Evolutionary conservation across 208 protist genomes (phyloP).

Genomic region (Phytomonas sp.): DNA sequence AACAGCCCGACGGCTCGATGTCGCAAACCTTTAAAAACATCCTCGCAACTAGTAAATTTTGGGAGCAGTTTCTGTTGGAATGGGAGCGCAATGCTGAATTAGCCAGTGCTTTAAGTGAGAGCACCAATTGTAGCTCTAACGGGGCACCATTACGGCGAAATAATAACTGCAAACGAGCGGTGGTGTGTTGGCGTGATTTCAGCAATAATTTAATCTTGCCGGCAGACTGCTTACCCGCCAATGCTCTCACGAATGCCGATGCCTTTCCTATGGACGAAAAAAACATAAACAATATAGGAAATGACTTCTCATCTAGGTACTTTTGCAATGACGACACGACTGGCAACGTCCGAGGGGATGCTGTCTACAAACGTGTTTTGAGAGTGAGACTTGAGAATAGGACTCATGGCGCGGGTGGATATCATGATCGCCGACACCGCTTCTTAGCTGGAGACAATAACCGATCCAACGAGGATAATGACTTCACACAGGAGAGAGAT

Average conservation of each 20-base stretch:
- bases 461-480: conserved; percentile 17
- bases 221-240: conserved; percentile 7
- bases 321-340: neutral
- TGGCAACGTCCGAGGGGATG: neutral
- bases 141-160: neutral
- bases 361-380: conserved; percentile 33
- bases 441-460: conserved; percentile 6
- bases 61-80: neutral
- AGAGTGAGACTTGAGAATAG: conserved; percentile 42
- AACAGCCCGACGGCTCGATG: neutral
- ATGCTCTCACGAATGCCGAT: neutral
- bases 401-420: conserved; percentile 5
- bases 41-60: neutral
- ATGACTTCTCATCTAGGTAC: neutral
- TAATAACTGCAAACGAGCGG: neutral
- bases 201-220: conserved; percentile 72
- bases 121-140: neutral
- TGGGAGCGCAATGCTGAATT: neutral
- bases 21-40: neutral
- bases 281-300: neutral
- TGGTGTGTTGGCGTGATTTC: conserved; percentile 78
- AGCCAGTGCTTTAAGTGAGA: neutral
- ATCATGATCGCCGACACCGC: neutral
- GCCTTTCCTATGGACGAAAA: neutral
- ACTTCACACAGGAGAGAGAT: conserved; percentile 19